These are phyloP conservation scores for Candida rishiriensis DNA, from an alignment of 805 yeast genomes.

Conservation along the genomic window DNA sequence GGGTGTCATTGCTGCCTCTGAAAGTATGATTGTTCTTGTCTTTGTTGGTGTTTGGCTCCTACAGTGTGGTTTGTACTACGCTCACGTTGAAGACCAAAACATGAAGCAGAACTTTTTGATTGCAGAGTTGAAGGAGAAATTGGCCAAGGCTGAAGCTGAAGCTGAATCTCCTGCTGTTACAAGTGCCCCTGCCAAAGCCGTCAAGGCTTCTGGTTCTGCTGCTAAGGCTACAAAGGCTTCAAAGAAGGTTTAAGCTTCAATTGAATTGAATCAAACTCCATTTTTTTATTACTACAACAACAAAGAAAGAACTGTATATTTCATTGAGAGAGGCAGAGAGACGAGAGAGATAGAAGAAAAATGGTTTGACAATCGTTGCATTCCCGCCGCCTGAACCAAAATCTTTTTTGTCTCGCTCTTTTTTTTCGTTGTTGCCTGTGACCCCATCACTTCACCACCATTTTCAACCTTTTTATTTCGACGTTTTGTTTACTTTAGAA, in stretches of 20 bases:
- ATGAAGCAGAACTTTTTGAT: conserved; percentile 23
- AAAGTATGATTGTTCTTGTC: conserved; percentile 66
- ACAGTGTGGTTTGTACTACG: conserved; percentile 88
- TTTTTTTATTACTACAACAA: no score
- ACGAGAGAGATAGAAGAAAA: no score
- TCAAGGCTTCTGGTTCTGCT: conserved; percentile 17
- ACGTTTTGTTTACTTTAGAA: no score
- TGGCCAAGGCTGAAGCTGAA: conserved; percentile 7
- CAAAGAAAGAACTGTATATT: no score
- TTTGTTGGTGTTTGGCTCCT: conserved; percentile 76
- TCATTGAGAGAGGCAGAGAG: no score
- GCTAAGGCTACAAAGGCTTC: conserved; percentile 13
- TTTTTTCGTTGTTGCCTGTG: no score
- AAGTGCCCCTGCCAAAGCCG: conserved; percentile 3
- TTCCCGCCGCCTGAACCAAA: no score
- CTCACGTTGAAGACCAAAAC: conserved; percentile 33
- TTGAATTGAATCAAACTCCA: no score
- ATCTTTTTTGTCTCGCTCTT: no score
- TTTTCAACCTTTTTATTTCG: no score
- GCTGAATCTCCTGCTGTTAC: conserved; percentile 2
- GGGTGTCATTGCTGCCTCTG: conserved; percentile 88
- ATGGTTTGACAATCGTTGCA: no score
- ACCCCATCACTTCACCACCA: no score
- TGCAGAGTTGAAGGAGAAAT: conserved; percentile 22
- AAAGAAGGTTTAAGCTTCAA: conserved; percentile 18